Percentiles rank a stretch among this genome's conserved stretches.
These are phyloP conservation scores for Lojkania enalia DNA, from an alignment of 2,329 filamentous ascomycete species.

Conservation along the genomic window DNA sequence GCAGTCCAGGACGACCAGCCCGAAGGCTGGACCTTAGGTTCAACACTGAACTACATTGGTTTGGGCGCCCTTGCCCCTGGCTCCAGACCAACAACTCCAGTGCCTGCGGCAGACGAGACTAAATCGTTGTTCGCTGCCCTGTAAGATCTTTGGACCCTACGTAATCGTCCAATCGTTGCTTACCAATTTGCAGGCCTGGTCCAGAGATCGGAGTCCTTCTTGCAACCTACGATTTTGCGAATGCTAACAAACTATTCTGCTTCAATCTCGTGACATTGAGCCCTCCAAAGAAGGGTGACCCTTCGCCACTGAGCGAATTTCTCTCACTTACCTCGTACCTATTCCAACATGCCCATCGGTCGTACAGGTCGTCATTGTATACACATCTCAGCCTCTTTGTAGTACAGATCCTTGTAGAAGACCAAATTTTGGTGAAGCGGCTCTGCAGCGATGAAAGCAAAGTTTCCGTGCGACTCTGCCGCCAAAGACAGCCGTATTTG, in stretches of 20 bases:
- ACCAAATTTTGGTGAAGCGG: conserved; percentile 77
- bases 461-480: conserved; percentile 76
- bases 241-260: conserved; percentile 94
- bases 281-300: conserved; percentile 63
- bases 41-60: conserved; percentile 81
- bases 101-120: conserved; percentile 75
- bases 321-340: conserved; percentile 91
- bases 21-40: conserved; percentile 83
- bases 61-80: conserved; percentile 74
- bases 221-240: conserved; percentile 87
- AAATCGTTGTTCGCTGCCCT: conserved; percentile 79
- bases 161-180: conserved; percentile 9
- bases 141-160: conserved; percentile 58
- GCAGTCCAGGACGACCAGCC: conserved; percentile 87
- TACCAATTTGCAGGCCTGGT: conserved; percentile 64
- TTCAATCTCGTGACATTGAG: conserved; percentile 73
- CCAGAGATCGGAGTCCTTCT: conserved; percentile 79
- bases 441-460: conserved; percentile 81
- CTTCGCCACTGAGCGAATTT: conserved; percentile 78
- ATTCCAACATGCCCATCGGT: conserved; percentile 89
- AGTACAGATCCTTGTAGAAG: conserved; percentile 83
- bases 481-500: conserved; percentile 84
- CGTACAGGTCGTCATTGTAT: conserved; percentile 76
- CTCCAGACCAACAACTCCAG: conserved; percentile 60
- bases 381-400: conserved; percentile 83